Percentiles rank a stretch among this genome's conserved stretches.
phyloP scores from a whole-genome alignment of 768 basidiomycete genomes.

The Cantharellus anzutake region DNA sequence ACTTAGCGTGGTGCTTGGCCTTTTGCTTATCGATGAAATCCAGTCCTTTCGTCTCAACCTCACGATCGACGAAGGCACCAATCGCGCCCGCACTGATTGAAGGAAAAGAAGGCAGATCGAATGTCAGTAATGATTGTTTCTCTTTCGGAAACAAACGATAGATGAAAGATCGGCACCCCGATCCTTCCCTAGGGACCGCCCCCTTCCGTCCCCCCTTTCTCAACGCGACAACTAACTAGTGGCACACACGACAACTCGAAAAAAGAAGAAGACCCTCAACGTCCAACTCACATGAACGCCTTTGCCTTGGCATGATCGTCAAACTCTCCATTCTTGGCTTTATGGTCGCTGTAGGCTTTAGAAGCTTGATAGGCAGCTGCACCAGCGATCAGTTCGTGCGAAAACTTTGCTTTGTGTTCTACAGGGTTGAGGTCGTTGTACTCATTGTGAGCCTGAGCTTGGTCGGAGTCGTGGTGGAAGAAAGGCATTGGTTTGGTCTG shows the following conservation, averaged over 20 bases:
- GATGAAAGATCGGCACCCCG: too few species aligned
- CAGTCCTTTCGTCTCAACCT: conserved; percentile 19
- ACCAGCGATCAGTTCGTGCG: conserved; percentile 47
- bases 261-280: too few species aligned
- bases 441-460: not conserved
- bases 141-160: too few species aligned
- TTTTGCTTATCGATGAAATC: conserved; percentile 11
- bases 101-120: too few species aligned
- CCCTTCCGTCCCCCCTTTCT: too few species aligned
- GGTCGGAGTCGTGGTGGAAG: not conserved
- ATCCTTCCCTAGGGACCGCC: too few species aligned
- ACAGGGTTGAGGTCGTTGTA: not conserved
- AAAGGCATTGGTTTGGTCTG: not conserved
- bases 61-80: too few species aligned
- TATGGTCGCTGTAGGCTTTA: conserved; percentile 43
- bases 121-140: too few species aligned
- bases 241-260: too few species aligned
- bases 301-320: conserved; percentile 34
- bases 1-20: conserved; percentile 7
- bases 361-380: conserved; percentile 23
- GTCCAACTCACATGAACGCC: conserved; percentile 36
- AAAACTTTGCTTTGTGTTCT: conserved; percentile 14
- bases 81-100: too few species aligned
- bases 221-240: too few species aligned
- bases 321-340: conserved; percentile 28